These are phyloP conservation scores for Rhizopogon vinicolor DNA, from an alignment of 768 basidiomycete species.

Conservation along the genomic window DNA sequence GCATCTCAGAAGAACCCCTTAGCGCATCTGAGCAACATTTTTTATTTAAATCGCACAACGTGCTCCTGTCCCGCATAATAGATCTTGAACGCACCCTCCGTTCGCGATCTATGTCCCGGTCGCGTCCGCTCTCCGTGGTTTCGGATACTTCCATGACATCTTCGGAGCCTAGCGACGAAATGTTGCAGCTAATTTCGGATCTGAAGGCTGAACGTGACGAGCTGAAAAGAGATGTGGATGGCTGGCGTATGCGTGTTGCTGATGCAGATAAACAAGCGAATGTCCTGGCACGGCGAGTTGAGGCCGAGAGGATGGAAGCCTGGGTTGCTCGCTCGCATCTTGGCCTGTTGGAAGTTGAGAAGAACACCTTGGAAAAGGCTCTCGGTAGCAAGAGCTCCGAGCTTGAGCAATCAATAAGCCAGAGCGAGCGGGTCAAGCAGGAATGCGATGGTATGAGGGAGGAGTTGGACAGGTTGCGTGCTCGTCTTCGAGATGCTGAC, in stretches of 20 bases:
- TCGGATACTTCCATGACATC: slow-evolving; percentile 36
- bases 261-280: slow-evolving; percentile 70
- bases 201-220: slow-evolving; percentile 88
- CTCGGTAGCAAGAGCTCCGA: slow-evolving; percentile 31
- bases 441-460: slow-evolving; percentile 27
- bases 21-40: slow-evolving; percentile 79
- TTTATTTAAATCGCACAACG: slow-evolving; percentile 79
- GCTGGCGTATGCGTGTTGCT: slow-evolving; percentile 74
- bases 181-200: slow-evolving; percentile 70
- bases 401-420: slow-evolving; percentile 24
- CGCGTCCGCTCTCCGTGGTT: slow-evolving; percentile 47
- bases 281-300: slow-evolving; percentile 63
- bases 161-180: slow-evolving; percentile 67
- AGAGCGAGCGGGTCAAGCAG: slow-evolving; percentile 18
- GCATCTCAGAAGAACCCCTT: slow-evolving; percentile 41
- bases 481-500: slow-evolving; percentile 26
- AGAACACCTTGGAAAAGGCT: slow-evolving; percentile 47
- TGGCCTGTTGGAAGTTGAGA: slow-evolving; percentile 64
- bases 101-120: slow-evolving; percentile 36
- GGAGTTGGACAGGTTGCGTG: slow-evolving; percentile 22
- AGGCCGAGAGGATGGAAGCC: slow-evolving; percentile 75
- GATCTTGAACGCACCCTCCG: slow-evolving; percentile 69
- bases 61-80: slow-evolving; percentile 76
- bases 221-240: slow-evolving; percentile 81
- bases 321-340: slow-evolving; percentile 79